A percentile compares a stretch with the other conserved stretches of the same genome.
Conservation (phyloP, 192 early-diverging fungal species). For the Chytriomyces hyalinus region DNA sequence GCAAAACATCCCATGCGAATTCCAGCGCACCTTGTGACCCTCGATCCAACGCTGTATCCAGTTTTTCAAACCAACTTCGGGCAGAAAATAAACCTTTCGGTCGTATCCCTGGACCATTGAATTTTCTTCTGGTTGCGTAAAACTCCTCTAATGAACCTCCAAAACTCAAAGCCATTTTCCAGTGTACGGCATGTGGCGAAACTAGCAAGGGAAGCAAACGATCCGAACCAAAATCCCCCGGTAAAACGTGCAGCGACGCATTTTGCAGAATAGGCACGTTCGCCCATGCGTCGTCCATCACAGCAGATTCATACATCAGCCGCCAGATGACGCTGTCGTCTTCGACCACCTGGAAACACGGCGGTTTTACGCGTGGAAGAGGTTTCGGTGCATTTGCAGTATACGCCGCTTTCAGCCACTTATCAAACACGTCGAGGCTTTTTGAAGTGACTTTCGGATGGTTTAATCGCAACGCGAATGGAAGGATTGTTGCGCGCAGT, state of each 20-base stretch:
- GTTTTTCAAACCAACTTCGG: not conserved
- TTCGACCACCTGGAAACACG: conserved; percentile 14
- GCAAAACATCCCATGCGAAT: not conserved
- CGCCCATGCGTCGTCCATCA: not conserved
- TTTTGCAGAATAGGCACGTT: not conserved
- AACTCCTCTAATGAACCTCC: not conserved
- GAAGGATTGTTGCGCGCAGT: conserved; percentile 7
- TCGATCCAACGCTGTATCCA: not conserved
- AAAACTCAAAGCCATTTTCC: not conserved
- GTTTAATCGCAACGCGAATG: conserved; percentile 4
- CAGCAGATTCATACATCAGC: conserved; percentile 9
- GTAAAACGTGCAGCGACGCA: not conserved
- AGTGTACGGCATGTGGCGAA: not conserved
- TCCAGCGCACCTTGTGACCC: not conserved
- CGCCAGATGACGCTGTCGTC: not conserved
- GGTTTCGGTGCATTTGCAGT: not conserved
- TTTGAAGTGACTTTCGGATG: not conserved
- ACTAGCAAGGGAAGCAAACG: not conserved
- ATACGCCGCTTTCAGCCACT: not conserved
- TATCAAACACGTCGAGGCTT: not conserved
- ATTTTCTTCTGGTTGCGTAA: too few species aligned
- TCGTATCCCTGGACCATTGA: too few species aligned
- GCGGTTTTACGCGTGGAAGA: not conserved
- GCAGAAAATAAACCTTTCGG: not conserved
- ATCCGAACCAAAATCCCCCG: conserved; percentile 2